A percentile compares a stretch with the other conserved stretches of the same genome.
Evolutionary conservation across 192 early-diverging fungal species (phyloP).

Genomic region (Podila epigama): DNA sequence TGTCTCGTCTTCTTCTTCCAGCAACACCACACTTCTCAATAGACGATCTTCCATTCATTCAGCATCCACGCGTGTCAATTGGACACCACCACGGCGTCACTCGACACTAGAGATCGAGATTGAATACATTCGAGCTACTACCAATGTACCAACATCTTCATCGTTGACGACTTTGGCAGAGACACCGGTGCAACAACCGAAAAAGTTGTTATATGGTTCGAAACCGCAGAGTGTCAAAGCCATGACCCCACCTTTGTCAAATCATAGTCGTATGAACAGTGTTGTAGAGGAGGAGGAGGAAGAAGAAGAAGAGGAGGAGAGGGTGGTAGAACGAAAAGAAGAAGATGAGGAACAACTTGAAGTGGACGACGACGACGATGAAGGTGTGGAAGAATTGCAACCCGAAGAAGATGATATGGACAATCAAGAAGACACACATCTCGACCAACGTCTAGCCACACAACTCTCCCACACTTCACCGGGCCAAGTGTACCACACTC

Average conservation of each 20-base stretch:
- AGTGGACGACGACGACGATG: neutral
- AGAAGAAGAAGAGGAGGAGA: neutral
- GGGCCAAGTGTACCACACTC: neutral
- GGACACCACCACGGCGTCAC: constrained; percentile 4
- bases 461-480: neutral
- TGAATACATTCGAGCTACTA: constrained; percentile 28
- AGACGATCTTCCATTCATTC: constrained; percentile 30
- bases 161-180: too few relatives aligned
- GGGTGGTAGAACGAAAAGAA: neutral
- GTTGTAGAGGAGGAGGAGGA: constrained; percentile 30
- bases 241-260: neutral
- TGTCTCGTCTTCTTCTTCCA: constrained; percentile 1
- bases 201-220: too few relatives aligned
- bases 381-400: neutral
- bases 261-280: neutral
- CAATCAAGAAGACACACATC: neutral
- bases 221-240: too few relatives aligned
- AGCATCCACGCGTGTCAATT: neutral
- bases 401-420: neutral
- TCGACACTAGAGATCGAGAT: constrained; percentile 36
- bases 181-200: too few relatives aligned
- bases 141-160: too few relatives aligned
- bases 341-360: neutral
- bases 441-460: neutral
- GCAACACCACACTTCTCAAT: constrained; percentile 7